Base-by-base conservation (phyloP, 179 eudicot genomes). In the Dionaea muscipula region DNA sequence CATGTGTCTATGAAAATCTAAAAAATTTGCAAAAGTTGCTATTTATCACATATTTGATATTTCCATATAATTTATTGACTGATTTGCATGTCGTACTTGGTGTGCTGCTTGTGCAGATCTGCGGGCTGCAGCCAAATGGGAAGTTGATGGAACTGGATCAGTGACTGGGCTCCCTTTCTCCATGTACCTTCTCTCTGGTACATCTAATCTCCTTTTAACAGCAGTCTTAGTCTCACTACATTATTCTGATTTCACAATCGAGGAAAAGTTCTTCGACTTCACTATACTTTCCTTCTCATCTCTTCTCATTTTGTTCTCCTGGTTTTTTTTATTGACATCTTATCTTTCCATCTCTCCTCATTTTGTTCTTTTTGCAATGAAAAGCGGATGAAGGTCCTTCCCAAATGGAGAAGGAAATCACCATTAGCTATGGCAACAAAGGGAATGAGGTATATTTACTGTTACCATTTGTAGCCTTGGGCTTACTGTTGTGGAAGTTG, bases 371-470 rank as follows among this genome's bases (percentile, higher is more conserved):
- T 37, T 31, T 67, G 67, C 17, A 26, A 38, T 26, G 59, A 57
- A 60, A 24, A 86, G 94, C 72, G 57, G 78, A 78, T 26, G 61
- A 76, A 62, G 67, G 61, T 63, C 53, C 56, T 44, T 54, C 68
- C 26, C 51, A 65, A 55, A 56, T 61, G 20, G 80, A 61, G 70
- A 65, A 78, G 59, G 95, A 91, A 77, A 82, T 91, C 62, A 70
- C 85, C n/a, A 91, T 91, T 51, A 84, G 94, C 75, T 91, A 91
- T 55, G 98, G 98, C 22, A 69, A 77, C 82, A 91, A 91, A 80
- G 98, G 97, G 53, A 91, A 91, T 63, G 98, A 91, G 97, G 97
- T 90, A 80, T 28, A 61, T 49, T 23, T 43, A 24, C 26, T 14
- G 20, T 45, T 40, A 31, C 49, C 5, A 9, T 46, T 18, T 46